Percentiles rank a stretch among this genome's conserved stretches.
phyloP scores from a whole-genome alignment of 495 filamentous ascomycete genomes.

The Hypoxylon subgilvum region DNA sequence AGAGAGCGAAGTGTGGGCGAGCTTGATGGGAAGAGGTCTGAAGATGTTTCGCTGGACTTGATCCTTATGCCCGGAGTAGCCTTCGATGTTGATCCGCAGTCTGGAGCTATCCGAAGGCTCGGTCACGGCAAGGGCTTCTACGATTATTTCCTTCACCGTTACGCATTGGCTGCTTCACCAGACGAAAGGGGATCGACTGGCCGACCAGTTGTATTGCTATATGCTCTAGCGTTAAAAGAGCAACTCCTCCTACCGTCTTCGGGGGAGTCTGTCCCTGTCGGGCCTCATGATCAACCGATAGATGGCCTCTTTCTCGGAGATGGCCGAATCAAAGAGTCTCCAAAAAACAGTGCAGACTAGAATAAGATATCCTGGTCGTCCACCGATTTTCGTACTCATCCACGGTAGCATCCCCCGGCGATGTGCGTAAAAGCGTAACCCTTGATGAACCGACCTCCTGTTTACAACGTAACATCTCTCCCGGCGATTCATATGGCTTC shows the following conservation, averaged over 20 bases:
- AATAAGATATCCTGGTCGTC: conserved; percentile 25
- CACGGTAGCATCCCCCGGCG: conserved; percentile 5
- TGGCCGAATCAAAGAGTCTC: conserved; percentile 51
- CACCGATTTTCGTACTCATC: conserved; percentile 12
- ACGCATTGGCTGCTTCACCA: conserved; percentile 54
- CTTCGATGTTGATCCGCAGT: conserved; percentile 68
- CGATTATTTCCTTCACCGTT: conserved; percentile 85
- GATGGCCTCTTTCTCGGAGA: conserved; percentile 54
- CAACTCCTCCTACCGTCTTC: conserved; percentile 72
- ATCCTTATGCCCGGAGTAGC: conserved; percentile 94
- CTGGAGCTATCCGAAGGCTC: conserved; percentile 67
- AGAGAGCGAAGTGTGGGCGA: conserved; percentile 74
- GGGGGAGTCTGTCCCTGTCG: conserved; percentile 64
- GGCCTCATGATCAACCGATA: conserved; percentile 56
- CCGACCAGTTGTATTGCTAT: conserved; percentile 65
- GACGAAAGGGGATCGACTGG: conserved; percentile 59
- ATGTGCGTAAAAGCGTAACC: conserved; percentile 6
- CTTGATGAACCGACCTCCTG: conserved; percentile 2
- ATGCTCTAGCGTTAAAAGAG: conserved; percentile 84
- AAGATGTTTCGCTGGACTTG: conserved; percentile 67
- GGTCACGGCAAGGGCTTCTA: conserved; percentile 98
- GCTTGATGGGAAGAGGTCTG: conserved; percentile 52
- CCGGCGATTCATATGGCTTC: conserved; percentile 39
- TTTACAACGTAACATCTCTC: neutral
- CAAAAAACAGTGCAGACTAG: conserved; percentile 30